Evolutionary conservation across 1,139 yeast species (phyloP).

Genomic region (Diutina pseudorugosa): DNA sequence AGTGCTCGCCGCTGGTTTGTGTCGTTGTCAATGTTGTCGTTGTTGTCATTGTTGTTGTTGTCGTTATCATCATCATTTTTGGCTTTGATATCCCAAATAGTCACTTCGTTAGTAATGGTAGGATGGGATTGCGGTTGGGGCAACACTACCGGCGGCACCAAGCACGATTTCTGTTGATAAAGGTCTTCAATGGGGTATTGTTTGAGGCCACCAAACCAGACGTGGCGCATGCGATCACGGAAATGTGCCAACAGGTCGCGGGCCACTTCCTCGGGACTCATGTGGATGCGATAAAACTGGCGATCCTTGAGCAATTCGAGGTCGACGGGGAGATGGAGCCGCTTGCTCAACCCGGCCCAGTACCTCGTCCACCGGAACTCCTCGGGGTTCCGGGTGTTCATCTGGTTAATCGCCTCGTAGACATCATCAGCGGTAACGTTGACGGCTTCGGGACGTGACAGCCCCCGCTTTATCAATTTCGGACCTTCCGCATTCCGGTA

Average conservation of each 20-base stretch:
- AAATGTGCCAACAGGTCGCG: neutral
- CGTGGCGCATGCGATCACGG: too few relatives aligned
- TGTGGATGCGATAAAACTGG: neutral
- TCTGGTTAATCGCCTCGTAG: neutral
- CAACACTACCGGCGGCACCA: neutral
- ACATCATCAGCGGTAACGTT: neutral
- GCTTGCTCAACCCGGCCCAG: neutral
- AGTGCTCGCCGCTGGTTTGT: too few relatives aligned
- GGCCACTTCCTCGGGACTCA: neutral
- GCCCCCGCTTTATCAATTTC: neutral
- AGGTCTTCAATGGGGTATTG: too few relatives aligned
- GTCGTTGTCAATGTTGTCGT: too few relatives aligned
- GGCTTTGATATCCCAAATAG: too few relatives aligned
- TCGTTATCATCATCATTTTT: neutral
- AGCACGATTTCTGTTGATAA: too few relatives aligned
- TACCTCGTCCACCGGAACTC: neutral
- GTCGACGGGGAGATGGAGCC: neutral
- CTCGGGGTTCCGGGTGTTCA: neutral
- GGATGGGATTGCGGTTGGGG: too few relatives aligned
- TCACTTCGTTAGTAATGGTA: too few relatives aligned
- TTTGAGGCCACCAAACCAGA: neutral
- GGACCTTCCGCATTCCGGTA: too few relatives aligned
- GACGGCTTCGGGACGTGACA: neutral
- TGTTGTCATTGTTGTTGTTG: neutral
- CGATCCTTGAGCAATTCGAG: neutral